A percentile compares a stretch with the other conserved stretches of the same genome.
Evolutionary conservation across 257 asterid species (phyloP).

Genomic region (Perilla frutescens): DNA sequence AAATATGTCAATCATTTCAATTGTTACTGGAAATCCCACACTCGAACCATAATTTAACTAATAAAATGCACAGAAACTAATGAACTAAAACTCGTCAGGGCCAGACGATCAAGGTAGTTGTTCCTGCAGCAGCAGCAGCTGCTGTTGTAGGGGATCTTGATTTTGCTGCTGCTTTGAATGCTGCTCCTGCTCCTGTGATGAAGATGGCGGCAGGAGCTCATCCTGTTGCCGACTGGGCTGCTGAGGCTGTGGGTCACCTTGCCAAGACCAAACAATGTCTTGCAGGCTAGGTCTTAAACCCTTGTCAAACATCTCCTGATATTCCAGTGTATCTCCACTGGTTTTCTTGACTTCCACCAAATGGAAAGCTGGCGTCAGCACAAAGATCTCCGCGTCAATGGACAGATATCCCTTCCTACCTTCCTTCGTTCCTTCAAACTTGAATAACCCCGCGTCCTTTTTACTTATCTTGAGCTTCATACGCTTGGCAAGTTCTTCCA

Average conservation of each 20-base stretch:
- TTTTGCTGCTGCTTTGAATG: slow-evolving; percentile 12
- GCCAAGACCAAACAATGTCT: slow-evolving; percentile 85
- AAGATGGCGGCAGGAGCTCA: slow-evolving; percentile 23
- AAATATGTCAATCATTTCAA: slow-evolving; percentile 21
- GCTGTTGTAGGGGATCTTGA: slow-evolving; percentile 19
- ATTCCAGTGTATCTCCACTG: slow-evolving; percentile 79
- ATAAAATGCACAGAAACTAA: slow-evolving; percentile 17
- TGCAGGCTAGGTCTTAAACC: slow-evolving; percentile 78
- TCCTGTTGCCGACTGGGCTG: slow-evolving; percentile 19
- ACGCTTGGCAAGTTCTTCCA: slow-evolving; percentile 67
- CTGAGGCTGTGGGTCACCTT: slow-evolving; percentile 52
- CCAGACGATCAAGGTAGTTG: slow-evolving; percentile 49
- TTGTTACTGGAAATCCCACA: background rate
- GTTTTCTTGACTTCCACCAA: slow-evolving; percentile 82
- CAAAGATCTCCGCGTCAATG: slow-evolving; percentile 83
- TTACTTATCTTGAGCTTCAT: slow-evolving; percentile 70
- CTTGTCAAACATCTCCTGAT: slow-evolving; percentile 58
- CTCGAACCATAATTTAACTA: background rate
- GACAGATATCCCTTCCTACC: slow-evolving; percentile 73
- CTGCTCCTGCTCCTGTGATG: background rate
- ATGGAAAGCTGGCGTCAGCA: slow-evolving; percentile 62
- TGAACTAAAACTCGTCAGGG: background rate
- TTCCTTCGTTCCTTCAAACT: slow-evolving; percentile 70
- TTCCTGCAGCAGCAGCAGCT: slow-evolving; percentile 46
- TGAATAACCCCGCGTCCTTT: slow-evolving; percentile 68